phyloP scores from a whole-genome alignment of 1,284 basidiomycete genomes.

The Pseudozyma tsukubaensis region DNA sequence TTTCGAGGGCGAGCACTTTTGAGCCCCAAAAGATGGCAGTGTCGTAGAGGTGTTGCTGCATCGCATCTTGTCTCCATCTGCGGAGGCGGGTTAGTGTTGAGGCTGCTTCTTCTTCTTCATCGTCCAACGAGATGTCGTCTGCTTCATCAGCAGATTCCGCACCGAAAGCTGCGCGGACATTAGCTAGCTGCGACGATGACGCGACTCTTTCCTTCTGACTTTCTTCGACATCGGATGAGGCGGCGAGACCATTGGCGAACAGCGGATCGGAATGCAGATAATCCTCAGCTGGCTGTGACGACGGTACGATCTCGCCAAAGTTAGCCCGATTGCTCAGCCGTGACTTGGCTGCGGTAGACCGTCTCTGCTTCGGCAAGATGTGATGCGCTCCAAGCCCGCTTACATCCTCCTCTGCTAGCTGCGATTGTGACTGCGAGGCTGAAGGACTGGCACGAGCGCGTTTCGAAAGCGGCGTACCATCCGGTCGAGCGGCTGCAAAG shows the following conservation, averaged over 20 bases:
- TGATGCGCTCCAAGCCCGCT: constrained; percentile 5
- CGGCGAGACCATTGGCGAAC: constrained; percentile 5
- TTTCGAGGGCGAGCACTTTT: constrained; percentile 90
- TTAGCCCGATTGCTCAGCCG: constrained; percentile 29
- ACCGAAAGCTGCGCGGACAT: neutral
- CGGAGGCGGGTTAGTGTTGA: constrained; percentile 77
- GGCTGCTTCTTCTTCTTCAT: constrained; percentile 6
- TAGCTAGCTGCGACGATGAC: neutral
- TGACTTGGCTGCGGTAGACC: constrained; percentile 14
- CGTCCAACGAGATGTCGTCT: constrained; percentile 15
- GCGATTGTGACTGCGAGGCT: too few species aligned
- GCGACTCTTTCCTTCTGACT: constrained; percentile 1
- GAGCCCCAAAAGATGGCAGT: constrained; percentile 99
- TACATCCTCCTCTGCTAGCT: neutral
- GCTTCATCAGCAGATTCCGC: constrained; percentile 10
- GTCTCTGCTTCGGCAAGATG: constrained; percentile 10
- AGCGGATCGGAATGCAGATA: constrained; percentile 24
- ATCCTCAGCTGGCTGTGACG: constrained; percentile 27
- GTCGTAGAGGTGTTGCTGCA: constrained; percentile 97
- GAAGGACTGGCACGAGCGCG: constrained; percentile 17
- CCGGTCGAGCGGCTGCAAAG: constrained; percentile 9
- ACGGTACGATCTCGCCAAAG: constrained; percentile 13
- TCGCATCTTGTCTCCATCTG: constrained; percentile 94
- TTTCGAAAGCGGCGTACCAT: constrained; percentile 22
- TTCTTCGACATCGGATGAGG: constrained; percentile 13